Percentiles rank a stretch among this genome's conserved stretches.
phyloP scores from a whole-genome alignment of 805 yeast genomes.

The Metschnikowia matae region DNA sequence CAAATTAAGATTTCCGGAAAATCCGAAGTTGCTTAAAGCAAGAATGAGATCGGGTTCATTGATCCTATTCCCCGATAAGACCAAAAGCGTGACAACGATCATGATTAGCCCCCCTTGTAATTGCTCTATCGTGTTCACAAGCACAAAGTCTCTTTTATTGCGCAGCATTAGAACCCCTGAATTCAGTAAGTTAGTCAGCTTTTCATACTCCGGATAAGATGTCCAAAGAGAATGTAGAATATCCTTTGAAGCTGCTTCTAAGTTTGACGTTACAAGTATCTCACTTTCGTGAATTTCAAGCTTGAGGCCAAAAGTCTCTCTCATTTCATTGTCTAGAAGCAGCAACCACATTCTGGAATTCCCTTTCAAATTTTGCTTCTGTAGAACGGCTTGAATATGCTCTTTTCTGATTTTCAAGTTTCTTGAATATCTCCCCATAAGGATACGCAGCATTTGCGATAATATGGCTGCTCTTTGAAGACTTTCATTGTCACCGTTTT shows the following conservation, averaged over 20 bases:
- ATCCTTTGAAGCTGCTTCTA: slow-evolving; percentile 18
- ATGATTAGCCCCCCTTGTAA: slow-evolving; percentile 30
- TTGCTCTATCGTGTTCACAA: slow-evolving; percentile 25
- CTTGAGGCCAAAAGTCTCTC: slow-evolving; percentile 26
- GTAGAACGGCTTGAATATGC: slow-evolving; percentile 12
- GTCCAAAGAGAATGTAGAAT: slow-evolving; percentile 28
- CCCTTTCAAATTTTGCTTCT: slow-evolving; percentile 16
- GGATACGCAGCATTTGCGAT: slow-evolving; percentile 11
- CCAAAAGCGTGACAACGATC: slow-evolving; percentile 26
- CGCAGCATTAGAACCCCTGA: slow-evolving; percentile 21
- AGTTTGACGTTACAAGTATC: slow-evolving; percentile 19
- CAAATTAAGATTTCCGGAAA: slow-evolving; percentile 19
- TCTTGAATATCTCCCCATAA: slow-evolving; percentile 11
- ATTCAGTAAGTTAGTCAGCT: slow-evolving; percentile 1
- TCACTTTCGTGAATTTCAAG: slow-evolving; percentile 17
- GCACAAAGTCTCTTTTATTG: slow-evolving; percentile 14
- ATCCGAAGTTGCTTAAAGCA: slow-evolving; percentile 23
- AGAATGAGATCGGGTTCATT: slow-evolving; percentile 24
- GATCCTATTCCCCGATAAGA: slow-evolving; percentile 31
- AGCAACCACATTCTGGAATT: slow-evolving; percentile 21
- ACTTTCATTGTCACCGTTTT: background rate
- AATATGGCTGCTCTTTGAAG: background rate
- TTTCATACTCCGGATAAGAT: background rate
- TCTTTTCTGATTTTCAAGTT: slow-evolving; percentile 12
- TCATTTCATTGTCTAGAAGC: slow-evolving; percentile 17